phyloP scores from a whole-genome alignment of 2,329 filamentous ascomycete species.

The Podosphaera fusca region DNA sequence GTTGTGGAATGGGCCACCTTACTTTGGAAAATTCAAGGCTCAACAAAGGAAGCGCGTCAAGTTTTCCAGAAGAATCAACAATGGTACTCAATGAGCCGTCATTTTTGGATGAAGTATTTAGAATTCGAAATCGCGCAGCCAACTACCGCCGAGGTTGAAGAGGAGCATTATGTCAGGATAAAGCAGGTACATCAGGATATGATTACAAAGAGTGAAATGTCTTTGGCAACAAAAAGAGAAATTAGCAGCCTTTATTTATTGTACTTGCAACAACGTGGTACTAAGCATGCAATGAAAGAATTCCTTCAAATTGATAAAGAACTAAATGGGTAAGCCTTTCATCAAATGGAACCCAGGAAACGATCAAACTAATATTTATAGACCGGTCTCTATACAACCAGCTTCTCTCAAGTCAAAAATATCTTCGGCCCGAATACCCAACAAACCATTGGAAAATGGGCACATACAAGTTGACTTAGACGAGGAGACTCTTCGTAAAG shows the following conservation, averaged over 20 bases:
- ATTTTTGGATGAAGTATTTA: conserved; percentile 81
- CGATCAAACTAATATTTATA: conserved; percentile 10
- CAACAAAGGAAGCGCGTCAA: conserved; percentile 55
- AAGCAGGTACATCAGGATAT: conserved; percentile 61
- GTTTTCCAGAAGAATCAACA: conserved; percentile 66
- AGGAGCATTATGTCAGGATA: conserved; percentile 46
- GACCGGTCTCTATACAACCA: conserved; percentile 21
- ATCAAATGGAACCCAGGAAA: background rate
- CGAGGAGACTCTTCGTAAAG: conserved; percentile 20
- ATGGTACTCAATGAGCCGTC: conserved; percentile 61
- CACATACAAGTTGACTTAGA: conserved; percentile 20
- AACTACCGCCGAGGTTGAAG: conserved; percentile 38
- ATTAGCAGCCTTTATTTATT: conserved; percentile 57
- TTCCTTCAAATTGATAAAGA: conserved; percentile 67
- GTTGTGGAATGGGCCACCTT: conserved; percentile 75
- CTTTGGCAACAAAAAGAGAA: conserved; percentile 43
- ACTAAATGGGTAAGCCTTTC: conserved; percentile 48
- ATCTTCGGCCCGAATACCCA: conserved; percentile 10
- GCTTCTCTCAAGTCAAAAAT: conserved; percentile 16
- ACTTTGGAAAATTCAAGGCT: conserved; percentile 71
- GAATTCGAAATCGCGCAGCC: conserved; percentile 75
- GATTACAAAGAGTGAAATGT: conserved; percentile 47
- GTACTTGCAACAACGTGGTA: conserved; percentile 65
- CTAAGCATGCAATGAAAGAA: conserved; percentile 64
- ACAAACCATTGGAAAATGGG: conserved; percentile 21